Evolutionary conservation across 805 yeast genomes (phyloP).

Genomic region (Yarrowia sp.): DNA sequence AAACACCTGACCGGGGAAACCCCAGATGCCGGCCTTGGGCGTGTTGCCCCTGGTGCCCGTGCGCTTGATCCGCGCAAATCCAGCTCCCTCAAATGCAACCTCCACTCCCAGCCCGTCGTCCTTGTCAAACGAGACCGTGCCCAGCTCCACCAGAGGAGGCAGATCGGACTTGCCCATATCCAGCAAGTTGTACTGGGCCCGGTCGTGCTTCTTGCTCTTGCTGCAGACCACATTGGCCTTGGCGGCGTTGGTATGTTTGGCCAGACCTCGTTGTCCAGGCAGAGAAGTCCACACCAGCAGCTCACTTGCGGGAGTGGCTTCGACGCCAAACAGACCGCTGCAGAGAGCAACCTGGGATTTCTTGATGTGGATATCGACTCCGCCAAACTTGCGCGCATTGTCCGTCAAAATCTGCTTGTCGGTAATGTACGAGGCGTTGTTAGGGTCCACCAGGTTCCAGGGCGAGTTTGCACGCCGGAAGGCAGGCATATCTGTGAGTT

Average conservation of each 20-base stretch:
- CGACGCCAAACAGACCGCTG: constrained; percentile 14
- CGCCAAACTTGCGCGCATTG: constrained; percentile 18
- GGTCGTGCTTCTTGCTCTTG: not conserved
- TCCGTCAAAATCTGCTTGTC: constrained; percentile 29
- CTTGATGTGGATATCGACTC: not conserved
- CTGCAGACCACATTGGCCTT: not conserved
- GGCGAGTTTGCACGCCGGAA: constrained; percentile 13
- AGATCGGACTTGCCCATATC: constrained; percentile 1
- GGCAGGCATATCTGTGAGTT: constrained; percentile 23
- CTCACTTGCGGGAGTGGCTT: not conserved
- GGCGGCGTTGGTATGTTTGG: constrained; percentile 21
- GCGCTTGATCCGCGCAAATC: constrained; percentile 17
- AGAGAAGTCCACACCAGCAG: constrained; percentile 23
- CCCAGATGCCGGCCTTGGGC: constrained; percentile 24
- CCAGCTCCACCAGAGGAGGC: constrained; percentile 24
- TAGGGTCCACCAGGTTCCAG: constrained; percentile 8
- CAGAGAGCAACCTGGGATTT: not conserved
- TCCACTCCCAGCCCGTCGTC: constrained; percentile 22
- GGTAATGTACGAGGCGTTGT: constrained; percentile 4
- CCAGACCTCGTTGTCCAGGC: not conserved
- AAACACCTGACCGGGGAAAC: constrained; percentile 31
- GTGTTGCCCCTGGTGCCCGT: too few relatives aligned
- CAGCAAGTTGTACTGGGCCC: constrained; percentile 6
- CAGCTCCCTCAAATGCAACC: constrained; percentile 30
- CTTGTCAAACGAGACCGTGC: not conserved